Evolutionary conservation across 78 protist species (phyloP).

Genomic region (Planoprotostelium fungivorum): DNA sequence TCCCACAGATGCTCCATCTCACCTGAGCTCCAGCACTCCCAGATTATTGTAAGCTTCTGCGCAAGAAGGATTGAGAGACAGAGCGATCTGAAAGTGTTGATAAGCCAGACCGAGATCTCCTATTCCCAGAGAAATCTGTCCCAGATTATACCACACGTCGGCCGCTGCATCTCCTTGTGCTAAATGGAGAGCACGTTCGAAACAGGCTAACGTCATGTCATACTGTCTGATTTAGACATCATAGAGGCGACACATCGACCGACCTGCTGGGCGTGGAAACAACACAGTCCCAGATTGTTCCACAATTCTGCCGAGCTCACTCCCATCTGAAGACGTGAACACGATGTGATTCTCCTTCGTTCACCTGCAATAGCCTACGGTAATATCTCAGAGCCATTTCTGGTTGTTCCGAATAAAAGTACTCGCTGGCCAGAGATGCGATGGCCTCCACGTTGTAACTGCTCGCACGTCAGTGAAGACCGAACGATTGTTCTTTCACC

Average conservation of each 20-base stretch:
- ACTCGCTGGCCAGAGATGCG: constrained; percentile 68
- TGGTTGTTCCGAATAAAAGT: constrained; percentile 77
- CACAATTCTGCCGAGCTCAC: constrained; percentile 61
- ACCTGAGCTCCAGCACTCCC: constrained; percentile 58
- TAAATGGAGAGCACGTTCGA: constrained; percentile 64
- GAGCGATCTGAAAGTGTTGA: constrained; percentile 65
- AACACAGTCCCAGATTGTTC: constrained; percentile 76
- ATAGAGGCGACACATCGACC: not conserved
- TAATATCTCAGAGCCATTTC: constrained; percentile 68
- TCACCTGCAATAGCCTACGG: constrained; percentile 43
- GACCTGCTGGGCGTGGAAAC: constrained; percentile 67
- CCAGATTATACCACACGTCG: constrained; percentile 85
- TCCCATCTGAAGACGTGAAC: constrained; percentile 42
- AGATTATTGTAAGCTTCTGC: constrained; percentile 60
- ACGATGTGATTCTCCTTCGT: not conserved
- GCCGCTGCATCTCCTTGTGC: constrained; percentile 47
- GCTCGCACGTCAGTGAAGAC: constrained; percentile 9
- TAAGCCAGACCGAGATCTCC: constrained; percentile 79
- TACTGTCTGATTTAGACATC: constrained; percentile 25
- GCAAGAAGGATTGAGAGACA: constrained; percentile 30
- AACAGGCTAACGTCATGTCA: constrained; percentile 71
- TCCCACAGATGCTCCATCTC: not conserved
- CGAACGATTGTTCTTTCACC: not conserved
- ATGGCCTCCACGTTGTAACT: constrained; percentile 69
- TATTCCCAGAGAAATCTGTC: constrained; percentile 73